phyloP scores from a whole-genome alignment of 2,329 filamentous ascomycete genomes.

The Colletotrichum kahawae region DNA sequence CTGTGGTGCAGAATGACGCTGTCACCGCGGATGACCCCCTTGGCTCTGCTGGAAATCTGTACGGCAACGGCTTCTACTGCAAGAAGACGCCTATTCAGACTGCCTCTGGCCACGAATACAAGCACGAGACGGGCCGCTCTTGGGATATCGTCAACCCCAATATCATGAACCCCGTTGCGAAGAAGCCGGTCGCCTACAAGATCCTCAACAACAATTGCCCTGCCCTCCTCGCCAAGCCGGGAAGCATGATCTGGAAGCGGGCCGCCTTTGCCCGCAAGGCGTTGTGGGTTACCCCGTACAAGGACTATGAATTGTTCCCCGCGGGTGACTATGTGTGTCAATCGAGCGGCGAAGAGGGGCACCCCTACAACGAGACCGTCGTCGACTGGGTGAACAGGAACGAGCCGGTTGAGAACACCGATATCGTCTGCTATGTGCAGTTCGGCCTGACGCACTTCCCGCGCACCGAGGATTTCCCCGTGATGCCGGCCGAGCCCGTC shows the following conservation, averaged over 20 bases:
- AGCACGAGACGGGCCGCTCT: conserved; percentile 14
- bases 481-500: conserved; percentile 64
- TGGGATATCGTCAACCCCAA: conserved; percentile 51
- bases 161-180: conserved; percentile 52
- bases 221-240: neutral
- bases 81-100: conserved; percentile 30
- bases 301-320: neutral
- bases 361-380: conserved; percentile 26
- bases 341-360: conserved; percentile 18
- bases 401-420: conserved; percentile 58
- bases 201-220: conserved; percentile 7
- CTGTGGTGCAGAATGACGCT: conserved; percentile 75
- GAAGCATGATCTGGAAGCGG: conserved; percentile 8
- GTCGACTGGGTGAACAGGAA: conserved; percentile 23
- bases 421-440: conserved; percentile 63
- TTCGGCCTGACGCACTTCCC: conserved; percentile 61
- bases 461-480: conserved; percentile 60
- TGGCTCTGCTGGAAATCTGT: conserved; percentile 71
- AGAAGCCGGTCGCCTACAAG: conserved; percentile 33
- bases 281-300: neutral
- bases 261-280: neutral
- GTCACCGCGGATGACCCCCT: conserved; percentile 64
- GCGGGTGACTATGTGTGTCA: neutral
- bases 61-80: conserved; percentile 74
- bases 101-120: conserved; percentile 25